Conservation (phyloP, 352 stramenopile genomes). For the Globisporangium acanthophoron region DNA sequence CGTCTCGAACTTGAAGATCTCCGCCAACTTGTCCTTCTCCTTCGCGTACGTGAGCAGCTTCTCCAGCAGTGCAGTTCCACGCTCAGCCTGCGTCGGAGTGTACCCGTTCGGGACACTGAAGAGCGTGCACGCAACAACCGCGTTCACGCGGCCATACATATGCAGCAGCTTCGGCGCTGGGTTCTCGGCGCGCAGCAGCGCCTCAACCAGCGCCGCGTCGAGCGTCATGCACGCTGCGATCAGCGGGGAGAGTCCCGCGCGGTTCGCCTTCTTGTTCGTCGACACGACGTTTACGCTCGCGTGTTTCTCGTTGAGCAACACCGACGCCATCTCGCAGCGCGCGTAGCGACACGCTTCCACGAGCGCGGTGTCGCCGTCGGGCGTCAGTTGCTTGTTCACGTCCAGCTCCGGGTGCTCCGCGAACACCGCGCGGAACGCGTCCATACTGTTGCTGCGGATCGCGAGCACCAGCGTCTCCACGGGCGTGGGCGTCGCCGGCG, state of each 20-base stretch:
- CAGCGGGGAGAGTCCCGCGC: conserved; percentile 35
- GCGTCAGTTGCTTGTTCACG: conserved; percentile 29
- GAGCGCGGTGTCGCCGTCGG: conserved; percentile 32
- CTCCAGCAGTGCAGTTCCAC: conserved; percentile 32
- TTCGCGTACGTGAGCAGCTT: conserved; percentile 35
- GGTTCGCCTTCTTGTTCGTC: conserved; percentile 30
- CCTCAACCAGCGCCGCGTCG: conserved; percentile 26
- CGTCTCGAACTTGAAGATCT: conserved; percentile 30
- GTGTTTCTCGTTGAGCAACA: conserved; percentile 21
- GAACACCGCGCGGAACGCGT: conserved; percentile 10
- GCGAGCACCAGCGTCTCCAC: conserved; percentile 13
- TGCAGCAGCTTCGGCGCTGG: conserved; percentile 26
- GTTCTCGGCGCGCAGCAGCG: conserved; percentile 21
- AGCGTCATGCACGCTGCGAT: conserved; percentile 56
- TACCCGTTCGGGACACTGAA: conserved; percentile 55
- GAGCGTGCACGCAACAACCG: conserved; percentile 31
- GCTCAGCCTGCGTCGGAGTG: conserved; percentile 30
- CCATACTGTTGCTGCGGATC: conserved; percentile 9
- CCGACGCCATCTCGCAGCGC: conserved; percentile 31
- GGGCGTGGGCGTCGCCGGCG: conserved; percentile 1
- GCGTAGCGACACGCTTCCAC: conserved; percentile 56
- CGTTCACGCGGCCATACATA: conserved; percentile 36
- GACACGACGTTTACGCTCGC: conserved; percentile 32
- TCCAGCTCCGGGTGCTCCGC: conserved; percentile 15
- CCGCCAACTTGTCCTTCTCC: conserved; percentile 18